A percentile compares a stretch with the other conserved stretches of the same genome.
phyloP scores from a whole-genome alignment of 2,329 filamentous ascomycete species.

The Pseudonectria buxi region DNA sequence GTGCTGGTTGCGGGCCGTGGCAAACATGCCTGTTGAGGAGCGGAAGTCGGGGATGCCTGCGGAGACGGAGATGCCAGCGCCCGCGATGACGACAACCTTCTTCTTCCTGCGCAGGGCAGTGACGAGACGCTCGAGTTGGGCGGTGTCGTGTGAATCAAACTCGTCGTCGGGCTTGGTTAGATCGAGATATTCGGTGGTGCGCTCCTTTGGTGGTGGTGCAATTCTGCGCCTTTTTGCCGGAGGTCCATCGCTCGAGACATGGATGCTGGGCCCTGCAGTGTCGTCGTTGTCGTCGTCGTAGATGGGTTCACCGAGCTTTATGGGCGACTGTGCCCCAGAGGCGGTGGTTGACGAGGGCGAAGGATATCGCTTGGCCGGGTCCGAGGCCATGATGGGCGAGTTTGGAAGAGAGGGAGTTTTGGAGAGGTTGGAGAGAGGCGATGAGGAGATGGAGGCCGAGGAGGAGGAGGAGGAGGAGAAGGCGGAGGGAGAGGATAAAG shows the following conservation, averaged over 20 bases:
- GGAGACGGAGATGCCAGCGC: conserved; percentile 93
- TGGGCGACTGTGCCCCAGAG: conserved; percentile 46
- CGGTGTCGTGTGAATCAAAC: conserved; percentile 35
- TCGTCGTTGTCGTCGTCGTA: conserved; percentile 25
- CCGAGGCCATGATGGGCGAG: conserved; percentile 33
- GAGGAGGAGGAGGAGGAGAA: conserved; percentile 26
- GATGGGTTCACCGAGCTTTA: conserved; percentile 36
- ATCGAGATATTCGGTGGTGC: conserved; percentile 78
- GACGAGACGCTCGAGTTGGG: conserved; percentile 63
- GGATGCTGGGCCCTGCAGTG: conserved; percentile 2
- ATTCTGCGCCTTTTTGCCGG: conserved; percentile 72
- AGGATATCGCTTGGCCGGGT: conserved; percentile 41
- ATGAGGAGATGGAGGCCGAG: conserved; percentile 38
- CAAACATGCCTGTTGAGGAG: conserved; percentile 84
- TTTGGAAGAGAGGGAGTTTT: conserved; percentile 46
- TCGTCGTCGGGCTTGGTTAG: conserved; percentile 48
- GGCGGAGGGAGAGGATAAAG: conserved; percentile 24
- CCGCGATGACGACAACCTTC: conserved; percentile 94
- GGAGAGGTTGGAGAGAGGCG: conserved; percentile 48
- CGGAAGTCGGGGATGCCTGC: conserved; percentile 97
- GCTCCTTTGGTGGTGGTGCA: conserved; percentile 48
- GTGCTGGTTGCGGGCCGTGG: conserved; percentile 74
- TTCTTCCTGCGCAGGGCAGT: conserved; percentile 77
- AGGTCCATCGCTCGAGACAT: conserved; percentile 44
- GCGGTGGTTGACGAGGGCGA: conserved; percentile 42